Percentiles rank a stretch among this genome's conserved stretches.
Conservation (phyloP, 2,329 filamentous ascomycete species). For the Coniochaeta sp. region DNA sequence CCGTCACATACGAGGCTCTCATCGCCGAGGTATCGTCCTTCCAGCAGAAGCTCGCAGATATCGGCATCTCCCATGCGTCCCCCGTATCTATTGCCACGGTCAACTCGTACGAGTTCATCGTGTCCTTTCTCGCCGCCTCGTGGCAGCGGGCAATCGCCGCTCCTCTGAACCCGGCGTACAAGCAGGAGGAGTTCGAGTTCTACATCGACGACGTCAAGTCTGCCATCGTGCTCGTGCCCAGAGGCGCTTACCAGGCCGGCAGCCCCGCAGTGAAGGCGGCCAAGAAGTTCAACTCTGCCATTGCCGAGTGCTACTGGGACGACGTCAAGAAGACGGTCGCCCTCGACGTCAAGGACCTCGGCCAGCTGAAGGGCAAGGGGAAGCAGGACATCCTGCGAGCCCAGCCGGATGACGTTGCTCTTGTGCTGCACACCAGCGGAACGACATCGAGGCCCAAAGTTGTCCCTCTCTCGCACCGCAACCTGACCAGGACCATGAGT, state of each 20-base stretch:
- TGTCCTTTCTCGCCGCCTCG: slow-evolving; percentile 78
- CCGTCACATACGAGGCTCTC: slow-evolving; percentile 64
- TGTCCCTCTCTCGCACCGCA: slow-evolving; percentile 73
- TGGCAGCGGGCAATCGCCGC: slow-evolving; percentile 80
- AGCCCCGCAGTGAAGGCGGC: slow-evolving; percentile 70
- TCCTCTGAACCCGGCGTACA: slow-evolving; percentile 82
- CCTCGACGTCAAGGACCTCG: slow-evolving; percentile 70
- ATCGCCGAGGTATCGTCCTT: slow-evolving; percentile 59
- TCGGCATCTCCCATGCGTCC: slow-evolving; percentile 62
- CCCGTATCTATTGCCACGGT: slow-evolving; percentile 77
- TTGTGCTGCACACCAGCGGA: slow-evolving; percentile 78
- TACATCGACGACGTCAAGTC: slow-evolving; percentile 85
- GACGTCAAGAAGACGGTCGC: slow-evolving; percentile 55
- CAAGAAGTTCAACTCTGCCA: slow-evolving; percentile 71
- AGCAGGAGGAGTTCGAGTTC: slow-evolving; percentile 85
- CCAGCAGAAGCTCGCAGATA: slow-evolving; percentile 68
- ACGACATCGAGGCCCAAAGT: slow-evolving; percentile 83
- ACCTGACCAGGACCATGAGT: slow-evolving; percentile 76
- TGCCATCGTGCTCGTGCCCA: slow-evolving; percentile 68
- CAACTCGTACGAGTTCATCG: slow-evolving; percentile 84
- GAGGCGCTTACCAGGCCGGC: slow-evolving; percentile 58
- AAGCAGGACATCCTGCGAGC: slow-evolving; percentile 36
- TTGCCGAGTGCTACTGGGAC: slow-evolving; percentile 82
- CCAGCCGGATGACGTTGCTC: slow-evolving; percentile 69
- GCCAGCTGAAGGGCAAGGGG: slow-evolving; percentile 48